Evolutionary conservation across 768 basidiomycete species (phyloP).

Genomic region (Tricholoma matsutake): DNA sequence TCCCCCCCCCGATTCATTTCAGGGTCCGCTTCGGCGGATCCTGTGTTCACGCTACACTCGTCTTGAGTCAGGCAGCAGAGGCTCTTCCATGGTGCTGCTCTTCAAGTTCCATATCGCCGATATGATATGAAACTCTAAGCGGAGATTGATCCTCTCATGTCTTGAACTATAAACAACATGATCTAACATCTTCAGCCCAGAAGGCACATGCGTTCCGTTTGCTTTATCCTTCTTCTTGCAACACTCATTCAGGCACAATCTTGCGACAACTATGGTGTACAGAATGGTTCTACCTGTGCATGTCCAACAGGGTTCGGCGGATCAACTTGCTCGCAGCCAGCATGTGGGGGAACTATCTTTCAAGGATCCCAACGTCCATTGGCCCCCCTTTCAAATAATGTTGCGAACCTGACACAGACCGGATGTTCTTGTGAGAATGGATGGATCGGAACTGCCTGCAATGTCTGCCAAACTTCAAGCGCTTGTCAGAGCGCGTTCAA

Average conservation of each 20-base stretch:
- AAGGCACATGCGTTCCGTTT: slow-evolving; percentile 3
- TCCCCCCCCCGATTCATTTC: no score
- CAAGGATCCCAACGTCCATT: slow-evolving; percentile 61
- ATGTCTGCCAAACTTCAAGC: slow-evolving; percentile 65
- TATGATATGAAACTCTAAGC: no score
- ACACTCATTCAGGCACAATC: slow-evolving; percentile 31
- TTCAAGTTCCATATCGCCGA: no score
- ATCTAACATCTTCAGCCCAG: neutral
- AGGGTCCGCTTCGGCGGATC: no score
- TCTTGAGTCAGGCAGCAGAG: no score
- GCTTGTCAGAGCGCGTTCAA: slow-evolving; percentile 69
- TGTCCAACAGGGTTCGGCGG: slow-evolving; percentile 87
- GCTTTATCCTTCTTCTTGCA: slow-evolving; percentile 18
- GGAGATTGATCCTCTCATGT: neutral
- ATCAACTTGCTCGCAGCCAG: slow-evolving; percentile 60
- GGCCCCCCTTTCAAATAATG: slow-evolving; percentile 36
- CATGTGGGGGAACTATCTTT: slow-evolving; percentile 81
- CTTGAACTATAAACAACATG: neutral
- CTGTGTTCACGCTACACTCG: no score
- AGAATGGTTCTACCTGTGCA: slow-evolving; percentile 55
- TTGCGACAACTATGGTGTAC: slow-evolving; percentile 70
- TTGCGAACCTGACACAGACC: slow-evolving; percentile 64
- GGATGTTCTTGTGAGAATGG: slow-evolving; percentile 69
- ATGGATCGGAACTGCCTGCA: slow-evolving; percentile 78
- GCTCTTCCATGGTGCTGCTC: no score